A percentile compares a stretch with the other conserved stretches of the same genome.
These are phyloP conservation scores for Cladochytrium replicatum DNA, from an alignment of 192 early-diverging fungal species.

Conservation along the genomic window DNA sequence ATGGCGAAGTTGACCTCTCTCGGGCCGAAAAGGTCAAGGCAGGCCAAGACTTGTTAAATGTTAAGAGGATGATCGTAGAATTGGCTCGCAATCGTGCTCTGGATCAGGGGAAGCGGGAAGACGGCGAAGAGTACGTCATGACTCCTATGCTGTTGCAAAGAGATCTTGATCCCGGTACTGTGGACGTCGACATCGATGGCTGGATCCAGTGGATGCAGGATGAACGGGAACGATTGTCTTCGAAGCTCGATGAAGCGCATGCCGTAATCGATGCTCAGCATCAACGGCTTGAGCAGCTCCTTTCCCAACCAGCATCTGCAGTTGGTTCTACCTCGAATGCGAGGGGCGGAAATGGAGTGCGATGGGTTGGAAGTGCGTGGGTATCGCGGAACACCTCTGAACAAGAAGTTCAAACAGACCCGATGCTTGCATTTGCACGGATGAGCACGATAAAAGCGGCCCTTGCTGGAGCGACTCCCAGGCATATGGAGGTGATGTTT, in stretches of 20 bases:
- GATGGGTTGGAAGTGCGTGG: too few species aligned
- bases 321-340: not conserved
- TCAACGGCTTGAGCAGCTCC: constrained; percentile 14
- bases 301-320: constrained; percentile 1
- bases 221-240: not conserved
- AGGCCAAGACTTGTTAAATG: not conserved
- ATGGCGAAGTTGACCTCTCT: constrained; percentile 10
- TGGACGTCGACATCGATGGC: constrained; percentile 11
- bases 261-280: constrained; percentile 18
- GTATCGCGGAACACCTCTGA: too few species aligned
- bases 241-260: constrained; percentile 9
- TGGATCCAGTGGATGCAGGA: constrained; percentile 14
- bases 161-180: too few species aligned
- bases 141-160: too few species aligned
- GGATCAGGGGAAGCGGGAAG: not conserved
- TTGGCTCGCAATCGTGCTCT: not conserved
- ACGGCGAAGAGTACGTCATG: too few species aligned
- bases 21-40: constrained; percentile 1
- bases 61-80: not conserved
- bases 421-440: constrained; percentile 14
- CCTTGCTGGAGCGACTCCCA: too few species aligned
- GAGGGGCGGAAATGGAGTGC: not conserved
- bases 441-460: constrained; percentile 10
- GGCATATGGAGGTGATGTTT: too few species aligned
- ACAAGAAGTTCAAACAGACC: constrained; percentile 17